Evolutionary conservation across 306 rosid species (phyloP), one percentile per base, ranked within the genome.

Genomic region (Rubus parviflorus): DNA sequence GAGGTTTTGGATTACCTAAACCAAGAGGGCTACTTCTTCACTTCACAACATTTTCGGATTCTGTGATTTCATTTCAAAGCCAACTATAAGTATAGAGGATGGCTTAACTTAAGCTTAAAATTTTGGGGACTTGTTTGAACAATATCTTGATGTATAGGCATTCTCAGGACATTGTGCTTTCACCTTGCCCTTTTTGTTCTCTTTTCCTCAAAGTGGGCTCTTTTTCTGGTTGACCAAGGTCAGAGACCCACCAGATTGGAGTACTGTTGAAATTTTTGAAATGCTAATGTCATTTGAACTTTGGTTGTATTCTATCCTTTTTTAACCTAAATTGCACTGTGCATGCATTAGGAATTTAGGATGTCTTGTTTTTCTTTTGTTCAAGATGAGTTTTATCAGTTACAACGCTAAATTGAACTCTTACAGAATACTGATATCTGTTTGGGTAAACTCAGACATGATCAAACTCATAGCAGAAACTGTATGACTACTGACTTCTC

Each of bases 41-140:
- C 66, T 52, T 58, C 66, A 68, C 79, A 52, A 53, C 65, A 73
- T 60, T 62, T 72, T 65, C 58, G 57, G n/a, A 65, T 82, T 80
- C 58, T 74, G 75, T 77, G 76, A 80, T 83, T 70, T 81, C 79
- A 75, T 85, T 38, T 77, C 76, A 78, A 82, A 70, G 79, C 88
- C 85, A 68, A 43, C 70, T 86, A 60, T 68, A 57, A 77, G 66
- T 52, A 73, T 75, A 76, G 85, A 79, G 79, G 49, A 78, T 60
- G 82, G 84, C 89, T 75, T 75, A 81, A 85, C 80, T 51, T 79
- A 75, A 81, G 80, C 87, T 84, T 76, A 73, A 88, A 88, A 77
- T 89, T 92, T 92, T 91, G 91, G 87, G 67, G 87, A 85, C 81
- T 79, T 72, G 58, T 84, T 81, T 78, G 83, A 79, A 77, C 68